phyloP scores from a whole-genome alignment of 2,329 filamentous ascomycete genomes.

The Botrytis tulipae region DNA sequence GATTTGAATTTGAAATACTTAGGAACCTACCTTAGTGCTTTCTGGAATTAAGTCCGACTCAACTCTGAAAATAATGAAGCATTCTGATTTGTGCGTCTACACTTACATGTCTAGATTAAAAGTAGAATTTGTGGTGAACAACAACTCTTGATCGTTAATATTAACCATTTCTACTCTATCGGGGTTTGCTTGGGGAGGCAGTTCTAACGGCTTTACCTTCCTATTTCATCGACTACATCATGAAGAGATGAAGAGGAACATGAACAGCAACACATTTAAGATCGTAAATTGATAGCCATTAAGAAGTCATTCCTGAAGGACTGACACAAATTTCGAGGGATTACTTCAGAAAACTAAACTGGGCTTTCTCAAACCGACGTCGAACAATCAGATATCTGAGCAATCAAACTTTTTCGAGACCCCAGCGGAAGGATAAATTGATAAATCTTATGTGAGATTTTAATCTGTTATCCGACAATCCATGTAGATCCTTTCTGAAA shows the following conservation, averaged over 20 bases:
- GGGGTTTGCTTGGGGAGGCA: neutral
- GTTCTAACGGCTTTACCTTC: neutral
- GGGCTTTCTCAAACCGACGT: neutral
- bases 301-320: neutral
- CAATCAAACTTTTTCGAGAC: neutral
- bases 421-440: neutral
- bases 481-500: neutral
- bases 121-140: neutral
- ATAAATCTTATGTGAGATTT: neutral
- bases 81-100: neutral
- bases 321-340: neutral
- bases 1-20: neutral
- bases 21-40: neutral
- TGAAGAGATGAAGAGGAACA: neutral
- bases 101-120: neutral
- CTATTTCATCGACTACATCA: neutral
- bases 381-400: neutral
- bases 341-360: neutral
- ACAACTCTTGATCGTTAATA: neutral
- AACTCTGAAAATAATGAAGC: neutral
- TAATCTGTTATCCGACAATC: neutral
- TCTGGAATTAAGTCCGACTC: neutral
- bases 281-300: neutral
- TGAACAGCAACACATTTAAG: neutral
- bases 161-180: neutral